These are phyloP conservation scores for Gossypioides kirkii DNA, from an alignment of 345 rosid species.

Conservation along the genomic window DNA sequence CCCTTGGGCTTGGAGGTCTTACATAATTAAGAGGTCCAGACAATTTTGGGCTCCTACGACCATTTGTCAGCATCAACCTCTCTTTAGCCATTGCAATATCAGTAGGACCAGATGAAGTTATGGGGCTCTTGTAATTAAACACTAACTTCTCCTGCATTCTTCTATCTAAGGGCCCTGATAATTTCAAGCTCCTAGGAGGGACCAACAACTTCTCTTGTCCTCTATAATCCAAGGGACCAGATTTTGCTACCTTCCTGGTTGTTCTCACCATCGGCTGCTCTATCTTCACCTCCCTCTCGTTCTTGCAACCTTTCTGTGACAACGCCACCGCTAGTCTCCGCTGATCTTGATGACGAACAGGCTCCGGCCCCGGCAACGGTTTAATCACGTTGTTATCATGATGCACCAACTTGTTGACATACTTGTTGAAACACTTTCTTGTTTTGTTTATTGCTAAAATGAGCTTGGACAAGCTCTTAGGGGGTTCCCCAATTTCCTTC, in stretches of 20 bases:
- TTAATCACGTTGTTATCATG: constrained; percentile 27
- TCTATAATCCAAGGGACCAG: constrained; percentile 64
- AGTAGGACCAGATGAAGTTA: constrained; percentile 27
- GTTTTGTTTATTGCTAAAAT: constrained; percentile 35
- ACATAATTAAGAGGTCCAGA: constrained; percentile 41
- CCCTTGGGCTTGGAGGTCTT: constrained; percentile 41
- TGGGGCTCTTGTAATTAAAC: constrained; percentile 42
- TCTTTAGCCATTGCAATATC: constrained; percentile 31
- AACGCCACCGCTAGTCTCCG: constrained; percentile 25
- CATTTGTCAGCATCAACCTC: constrained; percentile 9
- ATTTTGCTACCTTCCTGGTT: constrained; percentile 43
- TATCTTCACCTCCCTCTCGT: constrained; percentile 27
- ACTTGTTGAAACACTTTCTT: constrained; percentile 40
- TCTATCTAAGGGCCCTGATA: constrained; percentile 67
- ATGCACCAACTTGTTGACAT: constrained; percentile 35
- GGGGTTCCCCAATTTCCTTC: constrained; percentile 32
- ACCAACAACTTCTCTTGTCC: constrained; percentile 31
- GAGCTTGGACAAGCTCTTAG: constrained; percentile 34
- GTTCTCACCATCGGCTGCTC: constrained; percentile 25
- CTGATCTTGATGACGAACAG: constrained; percentile 13
- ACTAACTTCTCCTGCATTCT: constrained; percentile 45
- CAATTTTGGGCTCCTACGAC: constrained; percentile 35
- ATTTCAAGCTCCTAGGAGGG: constrained; percentile 31
- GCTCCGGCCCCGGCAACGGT: constrained; percentile 29
- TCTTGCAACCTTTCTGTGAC: constrained; percentile 29